Evolutionary conservation across 1,139 yeast genomes (phyloP), one percentile per base, ranked within the genome.

Genomic region (Groenewaldozyma auringiensis): DNA sequence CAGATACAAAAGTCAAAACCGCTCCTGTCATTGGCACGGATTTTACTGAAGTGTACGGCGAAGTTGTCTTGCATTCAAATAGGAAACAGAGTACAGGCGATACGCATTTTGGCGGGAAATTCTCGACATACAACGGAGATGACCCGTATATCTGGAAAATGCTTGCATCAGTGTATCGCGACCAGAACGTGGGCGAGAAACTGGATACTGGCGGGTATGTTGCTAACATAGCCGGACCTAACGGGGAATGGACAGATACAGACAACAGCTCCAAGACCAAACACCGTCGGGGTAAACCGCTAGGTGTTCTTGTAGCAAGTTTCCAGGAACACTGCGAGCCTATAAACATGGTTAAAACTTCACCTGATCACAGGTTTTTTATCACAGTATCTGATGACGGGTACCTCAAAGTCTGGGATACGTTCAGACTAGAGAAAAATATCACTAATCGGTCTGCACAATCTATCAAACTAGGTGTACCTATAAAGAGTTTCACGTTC

Each of bases 301-400:
- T 54, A 21, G 86, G 87, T 0, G 65, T 68, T 1, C 62, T 83
- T 31, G 77, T 84, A 2, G 76, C 89, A 0, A 79, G 77, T 47
- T 61, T 80, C 37, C 65, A 70, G 25, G 86, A 81, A 44, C 84
- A 80, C 53, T 65, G 67, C 13, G 67, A 67, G 6, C 61, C 76
- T 1, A 68, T 88, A 11, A 79, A 73, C 21, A 68, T 81, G 39
- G 63, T 88, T 8, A 75, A 72, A 2, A 75, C 76, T 0, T 58
- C 68, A 9, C 83, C 87, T 0, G 79, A 82, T 38, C 74, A 78
- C 18, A 76, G 76, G 36, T 83, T 77, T 55, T 81, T 92, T 53
- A 68, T 87, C 2, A 81, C 94, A 1, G 95, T 89, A 2, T 84
- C 94, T 3, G 82, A 79, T 40, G 72, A 75, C 42, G 96, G 97